Conservation (phyloP, 192 early-diverging fungal species). For the Entomortierella beljakovae region DNA sequence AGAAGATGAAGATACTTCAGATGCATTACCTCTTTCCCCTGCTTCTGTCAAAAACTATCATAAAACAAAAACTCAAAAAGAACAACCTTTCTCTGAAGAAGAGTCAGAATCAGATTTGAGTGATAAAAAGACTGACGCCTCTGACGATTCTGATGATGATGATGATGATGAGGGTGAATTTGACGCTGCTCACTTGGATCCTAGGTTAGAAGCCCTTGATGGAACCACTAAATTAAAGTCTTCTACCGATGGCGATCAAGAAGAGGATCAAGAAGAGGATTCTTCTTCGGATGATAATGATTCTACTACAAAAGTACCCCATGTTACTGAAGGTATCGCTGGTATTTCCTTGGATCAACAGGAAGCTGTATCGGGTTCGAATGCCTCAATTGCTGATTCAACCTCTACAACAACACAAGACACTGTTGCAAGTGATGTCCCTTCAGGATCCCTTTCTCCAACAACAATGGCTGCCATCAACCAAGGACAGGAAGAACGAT, state of each 20-base stretch:
- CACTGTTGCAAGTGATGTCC: too few relatives aligned
- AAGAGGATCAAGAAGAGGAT: constrained; percentile 31
- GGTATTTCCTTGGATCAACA: neutral
- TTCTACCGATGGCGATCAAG: constrained; percentile 10
- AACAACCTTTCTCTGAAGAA: constrained; percentile 31
- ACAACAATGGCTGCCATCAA: neutral
- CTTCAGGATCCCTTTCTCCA: neutral
- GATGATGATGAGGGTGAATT: constrained; percentile 24
- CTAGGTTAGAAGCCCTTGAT: constrained; percentile 36
- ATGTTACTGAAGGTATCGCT: neutral
- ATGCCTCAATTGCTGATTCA: neutral
- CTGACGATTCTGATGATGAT: constrained; percentile 14
- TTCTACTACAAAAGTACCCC: neutral
- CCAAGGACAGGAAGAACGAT: constrained; percentile 26
- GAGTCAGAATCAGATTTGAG: constrained; percentile 22
- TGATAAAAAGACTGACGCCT: constrained; percentile 28
- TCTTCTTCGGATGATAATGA: constrained; percentile 24
- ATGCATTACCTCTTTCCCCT: constrained; percentile 37
- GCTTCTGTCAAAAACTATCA: constrained; percentile 37
- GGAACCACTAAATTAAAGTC: constrained; percentile 39
- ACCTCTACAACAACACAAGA: too few relatives aligned
- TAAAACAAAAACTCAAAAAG: constrained; percentile 25
- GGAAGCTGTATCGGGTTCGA: neutral
- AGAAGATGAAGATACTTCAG: constrained; percentile 24
- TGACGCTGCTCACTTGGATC: constrained; percentile 22